Evolutionary conservation across 2,329 filamentous ascomycete species (phyloP), one percentile per base, ranked within the genome.

Genomic region (Chalara sp.): DNA sequence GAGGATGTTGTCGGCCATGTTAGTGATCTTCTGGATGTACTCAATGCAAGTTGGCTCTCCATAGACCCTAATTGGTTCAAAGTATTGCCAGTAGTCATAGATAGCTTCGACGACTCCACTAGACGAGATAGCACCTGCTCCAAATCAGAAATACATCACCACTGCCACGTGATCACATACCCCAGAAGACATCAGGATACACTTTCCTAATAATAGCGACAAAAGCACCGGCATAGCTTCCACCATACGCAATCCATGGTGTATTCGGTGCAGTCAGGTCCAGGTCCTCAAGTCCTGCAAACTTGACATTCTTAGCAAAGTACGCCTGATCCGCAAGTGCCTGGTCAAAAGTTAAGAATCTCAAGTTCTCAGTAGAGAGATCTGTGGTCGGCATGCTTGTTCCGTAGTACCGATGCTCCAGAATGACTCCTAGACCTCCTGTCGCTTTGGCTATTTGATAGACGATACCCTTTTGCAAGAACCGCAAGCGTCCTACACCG

Each of bases 391-490:
- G 88, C 49, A 84, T 83, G 64, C 86, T 91, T 10, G 75, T 76
- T 50, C 89, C 89, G 63, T 95, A 95, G 73, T 95, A 95, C 32
- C 89, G 81, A 63, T 95, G 89, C 70, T 95, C 89, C 3, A 95
- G 76, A 44, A 95, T 79, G 2, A 95, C 85, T 3, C 84, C 88
- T 30, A 95, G 70, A 1, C 89, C 89, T 51, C 82, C 72, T 0
- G 86, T 88, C 1, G 84, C 85, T 58, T 84, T 72, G 4, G 84
- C 78, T 13, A 95, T 73, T 56, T 88, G 77, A 35, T 82, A 75
- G 0, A 89, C 73, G 48, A 95, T 85, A 48, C 89, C 89, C 65
- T 93, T 87, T 58, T 90, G 81, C 7, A 95, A 70, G 62, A 79
- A 92, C 0, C 78, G 76, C 13, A 95, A 70, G 11, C 88, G 76